phyloP scores from a whole-genome alignment of 2,329 filamentous ascomycete species.

The Lecanoromycetidae sp. region DNA sequence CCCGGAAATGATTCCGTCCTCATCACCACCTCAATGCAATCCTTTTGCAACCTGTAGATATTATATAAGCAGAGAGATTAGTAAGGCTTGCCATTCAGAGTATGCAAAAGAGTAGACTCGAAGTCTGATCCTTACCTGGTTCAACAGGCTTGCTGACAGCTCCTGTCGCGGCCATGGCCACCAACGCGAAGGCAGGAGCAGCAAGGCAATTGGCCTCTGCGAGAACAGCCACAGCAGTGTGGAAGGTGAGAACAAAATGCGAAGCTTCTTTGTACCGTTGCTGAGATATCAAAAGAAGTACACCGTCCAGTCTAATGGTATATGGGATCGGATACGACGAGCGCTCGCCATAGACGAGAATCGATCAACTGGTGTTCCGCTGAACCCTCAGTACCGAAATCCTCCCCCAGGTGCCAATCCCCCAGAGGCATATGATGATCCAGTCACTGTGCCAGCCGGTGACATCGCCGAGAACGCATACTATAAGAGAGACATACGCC shows the following conservation, averaged over 20 bases:
- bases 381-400: constrained; percentile 87
- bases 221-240: constrained; percentile 11
- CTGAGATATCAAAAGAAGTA: constrained; percentile 66
- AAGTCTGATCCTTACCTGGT: background rate
- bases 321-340: constrained; percentile 76
- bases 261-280: background rate
- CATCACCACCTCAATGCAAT: no score
- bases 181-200: constrained; percentile 15
- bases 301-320: constrained; percentile 74
- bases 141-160: background rate
- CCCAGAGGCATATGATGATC: constrained; percentile 64
- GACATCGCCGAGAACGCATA: constrained; percentile 88
- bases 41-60: no score
- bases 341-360: constrained; percentile 69
- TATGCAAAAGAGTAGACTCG: no score
- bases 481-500: constrained; percentile 85
- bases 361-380: constrained; percentile 79
- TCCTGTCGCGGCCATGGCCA: constrained; percentile 11
- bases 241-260: constrained; percentile 10
- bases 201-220: constrained; percentile 15
- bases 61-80: no score
- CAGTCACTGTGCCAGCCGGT: constrained; percentile 68
- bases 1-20: no score
- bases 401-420: constrained; percentile 65
- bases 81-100: no score